These are phyloP conservation scores for Trichoderma asperellum DNA, from an alignment of 2,329 filamentous ascomycete species.

Conservation along the genomic window DNA sequence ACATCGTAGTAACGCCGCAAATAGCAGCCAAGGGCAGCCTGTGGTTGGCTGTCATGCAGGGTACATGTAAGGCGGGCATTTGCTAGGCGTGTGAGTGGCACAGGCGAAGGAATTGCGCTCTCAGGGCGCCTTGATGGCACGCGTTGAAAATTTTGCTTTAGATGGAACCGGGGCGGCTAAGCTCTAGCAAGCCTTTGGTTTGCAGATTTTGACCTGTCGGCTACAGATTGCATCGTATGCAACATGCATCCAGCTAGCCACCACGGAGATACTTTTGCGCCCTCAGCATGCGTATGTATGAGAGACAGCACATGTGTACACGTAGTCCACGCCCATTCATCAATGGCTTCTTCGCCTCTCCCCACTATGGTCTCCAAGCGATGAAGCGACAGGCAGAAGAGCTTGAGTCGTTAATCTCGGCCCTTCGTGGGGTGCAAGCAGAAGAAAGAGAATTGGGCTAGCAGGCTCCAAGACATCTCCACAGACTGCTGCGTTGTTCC, in stretches of 20 bases:
- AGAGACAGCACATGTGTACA: neutral
- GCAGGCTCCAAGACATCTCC: neutral
- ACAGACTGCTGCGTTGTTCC: conserved; percentile 4
- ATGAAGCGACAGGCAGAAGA: neutral
- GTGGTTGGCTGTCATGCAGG: neutral
- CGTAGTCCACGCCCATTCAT: neutral
- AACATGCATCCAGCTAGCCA: neutral
- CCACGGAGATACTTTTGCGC: neutral
- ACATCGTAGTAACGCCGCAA: neutral
- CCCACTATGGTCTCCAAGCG: neutral
- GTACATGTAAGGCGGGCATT: neutral
- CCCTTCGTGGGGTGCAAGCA: neutral
- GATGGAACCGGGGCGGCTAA: neutral
- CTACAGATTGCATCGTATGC: conserved; percentile 7
- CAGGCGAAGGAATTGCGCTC: neutral
- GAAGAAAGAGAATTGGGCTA: neutral
- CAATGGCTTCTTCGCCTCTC: neutral
- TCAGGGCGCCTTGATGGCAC: neutral
- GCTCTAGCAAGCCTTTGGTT: neutral
- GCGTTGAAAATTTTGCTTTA: neutral
- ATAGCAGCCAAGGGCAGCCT: neutral
- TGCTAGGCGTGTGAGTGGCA: neutral
- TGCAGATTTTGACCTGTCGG: neutral
- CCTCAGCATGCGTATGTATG: neutral
- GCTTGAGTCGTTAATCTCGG: neutral